Evolutionary conservation across 2,329 filamentous ascomycete genomes (phyloP), one percentile per base, ranked within the genome.

Genomic region (Verticillium tricorpus): DNA sequence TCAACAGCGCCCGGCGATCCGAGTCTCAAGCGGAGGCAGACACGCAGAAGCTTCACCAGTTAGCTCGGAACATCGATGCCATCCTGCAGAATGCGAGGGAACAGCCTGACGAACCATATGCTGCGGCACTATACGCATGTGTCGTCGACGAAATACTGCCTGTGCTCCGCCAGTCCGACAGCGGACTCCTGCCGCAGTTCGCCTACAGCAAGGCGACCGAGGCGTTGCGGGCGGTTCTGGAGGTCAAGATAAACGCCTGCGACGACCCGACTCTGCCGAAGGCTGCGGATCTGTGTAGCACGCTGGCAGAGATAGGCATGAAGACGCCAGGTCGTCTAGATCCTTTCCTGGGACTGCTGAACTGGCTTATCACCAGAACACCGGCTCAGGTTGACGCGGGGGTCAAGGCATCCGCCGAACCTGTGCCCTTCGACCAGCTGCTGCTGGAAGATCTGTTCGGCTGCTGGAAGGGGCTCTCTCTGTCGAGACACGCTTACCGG

Each of bases 391-490:
- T 9, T 9, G 22, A 39, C 35, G 35, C 34, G 25, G 31, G 31
- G 4, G 32, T 17, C 17, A 35, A 8, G 31, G 9, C 19, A 9
- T 50, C 45, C 12, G 45, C 19, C 9, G 19, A 50, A 17, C 19
- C 40, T 50, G 32, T 32, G 15, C 1, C 25, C n/a, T 58, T 60
- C 5, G 56, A 66, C 7, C 60, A 61, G 12, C 34, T 31, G 8
- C 25, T 62, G 19, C 57, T 72, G 50, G 60, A 67, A 0, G 73
- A 77, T 63, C 66, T 77, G 5, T 45, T 76, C 34, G 67, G 68
- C 14, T 61, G 77, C 59, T 78, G 76, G 76, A 71, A 72, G 65
- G 73, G 76, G 61, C 62, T 77, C 15, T 75, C 76, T 1, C 72
- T 74, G 3, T 54, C 28, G 56, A 66, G 9, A 22, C 62, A 5